These are phyloP conservation scores for Schoenoplectus triqueter DNA, from an alignment of 202 grass and related monocot species.

Conservation along the genomic window DNA sequence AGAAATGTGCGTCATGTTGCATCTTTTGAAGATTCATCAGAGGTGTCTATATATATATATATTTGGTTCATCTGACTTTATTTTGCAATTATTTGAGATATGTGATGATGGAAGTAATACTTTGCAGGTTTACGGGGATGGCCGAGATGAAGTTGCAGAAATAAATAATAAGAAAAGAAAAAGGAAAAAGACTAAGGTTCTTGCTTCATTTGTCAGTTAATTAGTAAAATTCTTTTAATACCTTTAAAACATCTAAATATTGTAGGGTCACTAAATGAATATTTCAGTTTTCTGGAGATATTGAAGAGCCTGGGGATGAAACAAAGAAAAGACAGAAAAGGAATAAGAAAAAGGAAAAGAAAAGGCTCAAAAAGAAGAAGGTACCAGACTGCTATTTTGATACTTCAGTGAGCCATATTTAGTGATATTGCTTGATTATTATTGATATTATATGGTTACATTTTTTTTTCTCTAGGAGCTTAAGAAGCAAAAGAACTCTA, in stretches of 20 bases:
- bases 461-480: background rate
- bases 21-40: slow-evolving; percentile 67
- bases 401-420: background rate
- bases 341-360: slow-evolving; percentile 75
- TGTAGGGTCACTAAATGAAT: slow-evolving; percentile 24
- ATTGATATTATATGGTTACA: slow-evolving; percentile 1
- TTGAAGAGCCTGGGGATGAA: slow-evolving; percentile 41
- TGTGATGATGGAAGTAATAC: slow-evolving; percentile 15
- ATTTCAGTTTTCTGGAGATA: slow-evolving; percentile 44
- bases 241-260: slow-evolving; percentile 12
- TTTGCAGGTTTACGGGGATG: slow-evolving; percentile 49
- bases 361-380: slow-evolving; percentile 66
- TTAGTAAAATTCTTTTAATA: background rate
- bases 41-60: slow-evolving; percentile 54
- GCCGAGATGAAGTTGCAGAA: slow-evolving; percentile 43
- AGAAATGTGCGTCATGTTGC: slow-evolving; percentile 73
- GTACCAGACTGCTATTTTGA: slow-evolving; percentile 40
- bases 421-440: background rate
- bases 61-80: slow-evolving; percentile 7
- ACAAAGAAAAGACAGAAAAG: slow-evolving; percentile 64
- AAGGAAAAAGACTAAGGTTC: slow-evolving; percentile 46
- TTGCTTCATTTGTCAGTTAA: background rate
- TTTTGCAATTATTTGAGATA: background rate
- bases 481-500: slow-evolving; percentile 30
- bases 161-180: slow-evolving; percentile 50